Base-by-base conservation (phyloP, 805 yeast genomes). In the Komagataella mondaviorum region DNA sequence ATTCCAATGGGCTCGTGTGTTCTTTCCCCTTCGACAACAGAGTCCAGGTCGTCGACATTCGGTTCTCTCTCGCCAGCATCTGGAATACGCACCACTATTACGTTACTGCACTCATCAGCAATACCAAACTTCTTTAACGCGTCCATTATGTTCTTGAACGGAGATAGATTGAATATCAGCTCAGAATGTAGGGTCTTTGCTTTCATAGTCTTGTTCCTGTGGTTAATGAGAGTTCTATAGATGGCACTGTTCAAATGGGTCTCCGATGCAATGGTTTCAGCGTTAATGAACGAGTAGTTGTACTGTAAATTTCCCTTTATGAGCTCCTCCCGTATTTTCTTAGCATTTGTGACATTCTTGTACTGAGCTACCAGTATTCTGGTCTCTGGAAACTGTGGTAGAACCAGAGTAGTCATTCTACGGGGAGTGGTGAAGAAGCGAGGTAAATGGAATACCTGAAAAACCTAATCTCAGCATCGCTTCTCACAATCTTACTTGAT, bases 151-250 rank as follows among this genome's bases (percentile, higher is more conserved):
- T 84, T 85, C 57, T 80, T 81, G 6, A 79, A 73, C 1, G 91
- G 88, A 1, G 89, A 78, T 53, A 88, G 67, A 53, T 81, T 77
- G 59, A 82, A 77, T 22, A 86, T 75, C 45, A 84, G 70, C 59
- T 88, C 95, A 0, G 93, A 81, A 60, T 85, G 85, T 36, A 87
- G 57, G 0, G 81, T 74, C 56, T 75, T 80, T 7, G 95, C 82
- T 56, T 81, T 74, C 70, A 78, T 71, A 18, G 64, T 71, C 12
- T 70, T 76, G 44, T 70, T 68, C 1, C 61, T 61, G 22, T 63
- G 57, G 61, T 85, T 89, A 12, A 73, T 63, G 2, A 86, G 57
- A 2, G 87, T 77, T 55, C 82, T 75, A 60, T 83, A 79, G 1
- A 82, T 63, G 1, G 87, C 81, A 48, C 81, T 70, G 51, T 71